Evolutionary conservation across 2,329 filamentous ascomycete genomes (phyloP), one percentile per base, ranked within the genome.

Genomic region (Pezicula carpinea): DNA sequence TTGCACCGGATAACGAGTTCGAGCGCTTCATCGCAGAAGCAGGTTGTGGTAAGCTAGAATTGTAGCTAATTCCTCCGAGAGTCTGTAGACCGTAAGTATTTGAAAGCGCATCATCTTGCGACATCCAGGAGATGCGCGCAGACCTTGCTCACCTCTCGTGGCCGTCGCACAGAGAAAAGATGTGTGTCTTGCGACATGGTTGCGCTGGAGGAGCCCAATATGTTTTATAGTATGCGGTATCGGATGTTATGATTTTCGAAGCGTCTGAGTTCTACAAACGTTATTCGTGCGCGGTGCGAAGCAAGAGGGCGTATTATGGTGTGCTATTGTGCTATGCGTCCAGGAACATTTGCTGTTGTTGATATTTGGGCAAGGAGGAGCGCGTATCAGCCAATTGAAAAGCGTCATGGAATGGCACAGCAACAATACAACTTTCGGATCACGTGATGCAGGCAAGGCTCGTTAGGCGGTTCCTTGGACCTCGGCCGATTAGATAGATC

Each of bases 11-110:
- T 58, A 82, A 83, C 11, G 89, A 91, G 62, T 83, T 93, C 23
- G 88, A 87, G 66, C 93, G 88, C 74, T 99, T 99, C 78, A 99
- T 85, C 34, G 90, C 89, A 34, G 92, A 97, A 22, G 87, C 79
- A 7, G 93, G 92, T 70, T 95, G 89, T 17, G 93, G 93, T 53
- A 99, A 88, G 18, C 82, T 81, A 17, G 87, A 87, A 66, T 90
- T 92, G 66, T 84, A 82, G 65, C 82, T 92, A 62, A 96, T 82
- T 11, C 83, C 84, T 55, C 86, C 91, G 50, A 97, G 80, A 45
- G 93, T 96, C 89, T 95, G 67, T 53, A 50, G 34, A 19, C 39
- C 39, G 38, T 56, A 51, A 56, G 52, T 39, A 42, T 29, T 33
- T 39, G 32, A 11, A 38, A n/a, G 23, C 42, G 31, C 17, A 31